phyloP scores from a whole-genome alignment of 2,329 filamentous ascomycete genomes.

The Fusarium palustre region DNA sequence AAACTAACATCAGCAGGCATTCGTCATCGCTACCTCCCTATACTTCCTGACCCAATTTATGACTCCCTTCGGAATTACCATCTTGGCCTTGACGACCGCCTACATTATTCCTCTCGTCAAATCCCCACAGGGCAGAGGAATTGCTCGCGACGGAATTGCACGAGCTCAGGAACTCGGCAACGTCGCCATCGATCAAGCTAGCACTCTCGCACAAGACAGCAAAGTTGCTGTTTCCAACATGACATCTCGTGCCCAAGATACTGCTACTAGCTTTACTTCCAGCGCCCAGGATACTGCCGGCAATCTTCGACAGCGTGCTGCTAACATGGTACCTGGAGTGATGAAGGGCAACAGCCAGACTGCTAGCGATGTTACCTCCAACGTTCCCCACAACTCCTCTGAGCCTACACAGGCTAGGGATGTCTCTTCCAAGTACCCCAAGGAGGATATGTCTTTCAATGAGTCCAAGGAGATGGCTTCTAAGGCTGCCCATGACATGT shows the following conservation, averaged over 20 bases:
- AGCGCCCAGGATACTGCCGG: slow-evolving; percentile 26
- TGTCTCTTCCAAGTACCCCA: slow-evolving; percentile 10
- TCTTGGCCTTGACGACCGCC: slow-evolving; percentile 24
- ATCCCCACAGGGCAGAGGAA: slow-evolving; percentile 21
- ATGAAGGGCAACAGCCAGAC: background rate
- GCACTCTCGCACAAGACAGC: slow-evolving; percentile 17
- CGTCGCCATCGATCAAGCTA: slow-evolving; percentile 27
- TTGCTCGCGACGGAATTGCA: slow-evolving; percentile 17
- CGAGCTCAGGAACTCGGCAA: slow-evolving; percentile 30
- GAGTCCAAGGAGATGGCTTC: background rate
- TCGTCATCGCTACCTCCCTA: slow-evolving; percentile 2
- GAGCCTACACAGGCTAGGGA: slow-evolving; percentile 16
- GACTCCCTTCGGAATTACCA: slow-evolving; percentile 27
- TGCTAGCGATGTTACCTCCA: slow-evolving; percentile 13
- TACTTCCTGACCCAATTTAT: slow-evolving; percentile 35
- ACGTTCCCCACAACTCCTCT: background rate
- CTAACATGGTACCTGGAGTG: slow-evolving; percentile 17
- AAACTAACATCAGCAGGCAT: slow-evolving; percentile 19
- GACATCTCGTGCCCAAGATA: slow-evolving; percentile 25
- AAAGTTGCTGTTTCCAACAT: slow-evolving; percentile 25
- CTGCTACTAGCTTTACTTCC: slow-evolving; percentile 20
- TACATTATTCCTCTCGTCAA: slow-evolving; percentile 35
- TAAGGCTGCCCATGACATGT: background rate
- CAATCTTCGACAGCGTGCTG: slow-evolving; percentile 11
- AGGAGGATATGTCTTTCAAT: background rate